Conservation (phyloP, 1,284 basidiomycete species). For the Cerioporus squamosus region DNA sequence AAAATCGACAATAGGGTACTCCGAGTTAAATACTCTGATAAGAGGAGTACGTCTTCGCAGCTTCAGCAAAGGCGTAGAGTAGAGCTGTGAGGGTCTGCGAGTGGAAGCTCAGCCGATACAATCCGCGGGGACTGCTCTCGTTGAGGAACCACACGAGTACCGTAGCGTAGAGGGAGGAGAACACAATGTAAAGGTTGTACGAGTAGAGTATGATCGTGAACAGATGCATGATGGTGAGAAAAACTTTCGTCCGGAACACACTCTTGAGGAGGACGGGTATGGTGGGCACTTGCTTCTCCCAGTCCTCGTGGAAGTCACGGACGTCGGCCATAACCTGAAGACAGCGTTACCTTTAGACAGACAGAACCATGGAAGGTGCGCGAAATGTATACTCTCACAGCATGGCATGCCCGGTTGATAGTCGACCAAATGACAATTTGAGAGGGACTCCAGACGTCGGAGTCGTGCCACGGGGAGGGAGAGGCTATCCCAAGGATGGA, state of each 20-base stretch:
- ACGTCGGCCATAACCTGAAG: conserved; percentile 20
- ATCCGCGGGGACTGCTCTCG: conserved; percentile 11
- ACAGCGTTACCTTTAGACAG: not conserved
- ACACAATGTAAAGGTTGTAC: conserved; percentile 18
- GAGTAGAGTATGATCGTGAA: conserved; percentile 1
- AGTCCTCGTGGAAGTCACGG: conserved; percentile 18
- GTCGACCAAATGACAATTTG: conserved; percentile 18
- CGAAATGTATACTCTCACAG: conserved; percentile 1
- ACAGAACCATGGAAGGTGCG: not conserved
- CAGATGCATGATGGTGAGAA: conserved; percentile 11
- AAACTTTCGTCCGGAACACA: conserved; percentile 9
- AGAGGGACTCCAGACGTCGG: conserved; percentile 8
- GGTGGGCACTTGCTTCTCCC: conserved; percentile 14
- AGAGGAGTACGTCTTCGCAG: not conserved
- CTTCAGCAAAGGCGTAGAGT: conserved; percentile 3
- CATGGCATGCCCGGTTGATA: conserved; percentile 17
- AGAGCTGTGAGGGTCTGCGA: conserved; percentile 15
- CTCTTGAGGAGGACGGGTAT: conserved; percentile 18
- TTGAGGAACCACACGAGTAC: conserved; percentile 16
- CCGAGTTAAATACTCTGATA: not conserved
- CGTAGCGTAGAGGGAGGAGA: conserved; percentile 11
- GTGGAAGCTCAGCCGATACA: conserved; percentile 17
- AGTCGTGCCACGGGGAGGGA: not conserved
- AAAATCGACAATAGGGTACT: too few species aligned
- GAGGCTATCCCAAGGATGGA: conserved; percentile 4